Evolutionary conservation across 441 rosid species (phyloP), one percentile per base, ranked within the genome.

Genomic region (Pelargonium hybrid): DNA sequence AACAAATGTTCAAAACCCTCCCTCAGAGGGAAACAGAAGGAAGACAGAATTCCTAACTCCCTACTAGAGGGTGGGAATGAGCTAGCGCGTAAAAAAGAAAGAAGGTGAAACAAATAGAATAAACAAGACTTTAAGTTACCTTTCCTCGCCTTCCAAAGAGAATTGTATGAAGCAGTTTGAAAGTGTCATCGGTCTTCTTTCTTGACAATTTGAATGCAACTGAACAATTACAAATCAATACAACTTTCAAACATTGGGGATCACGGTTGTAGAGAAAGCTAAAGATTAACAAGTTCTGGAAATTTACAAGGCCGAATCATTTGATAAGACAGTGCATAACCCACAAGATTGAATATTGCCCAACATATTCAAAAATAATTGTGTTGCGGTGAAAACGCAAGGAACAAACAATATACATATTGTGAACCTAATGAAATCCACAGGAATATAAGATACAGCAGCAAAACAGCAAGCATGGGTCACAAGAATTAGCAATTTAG

Each of bases 101-200:
- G 31, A 56, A 56, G 25, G 7, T 56, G 7, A 0, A 57, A 10
- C 9, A 52, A 57, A 26, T 57, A 57, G 31, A 20, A 57, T 21
- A 57, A 57, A 21, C 64, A 57, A 57, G n/a, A 57, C 59, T 15
- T 52, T 52, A 21, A 52, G 17, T 70, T 77, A 91, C 98, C 97
- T 90, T 93, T 64, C 92, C 97, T 84, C 96, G 88, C 84, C 95
- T 87, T 74, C 88, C 89, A 79, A 79, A 91, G 18, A 91, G 87
- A 79, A 93, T 82, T 29, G 85, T 65, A 69, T 91, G 98, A 70
- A 93, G 88, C 81, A 85, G 75, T 81, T 85, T 93, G 76, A 91
- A 78, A 71, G 87, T 85, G 74, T 91, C 96, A 73, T 90, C 97
- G 48, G 76, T 78, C 87, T 90, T 93, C 83, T 81, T 85, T 79